Base-by-base conservation (phyloP, 768 basidiomycete species). In the Lactarius vividus region DNA sequence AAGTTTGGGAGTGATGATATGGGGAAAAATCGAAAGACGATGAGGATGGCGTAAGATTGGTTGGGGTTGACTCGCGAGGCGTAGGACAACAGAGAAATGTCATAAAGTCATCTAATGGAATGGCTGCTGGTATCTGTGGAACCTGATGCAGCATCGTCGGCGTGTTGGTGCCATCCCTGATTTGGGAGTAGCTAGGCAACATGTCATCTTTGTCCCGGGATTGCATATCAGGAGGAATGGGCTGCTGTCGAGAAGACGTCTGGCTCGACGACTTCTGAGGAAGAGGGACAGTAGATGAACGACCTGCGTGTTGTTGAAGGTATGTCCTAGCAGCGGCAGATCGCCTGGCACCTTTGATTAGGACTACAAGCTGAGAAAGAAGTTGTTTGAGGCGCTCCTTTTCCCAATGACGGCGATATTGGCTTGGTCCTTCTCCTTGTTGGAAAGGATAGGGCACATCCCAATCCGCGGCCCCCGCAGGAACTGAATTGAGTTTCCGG, bases 381-480 rank as follows among this genome's bases (percentile, higher is more conserved):
- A 92, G 77, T 70, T 83, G 84, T 66, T 83, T 85, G 6, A 84
- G 82, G 33, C 90, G 83, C 40, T 88, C 82, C 55, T 76, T 81
- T 67, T 86, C 83, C 91, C 91, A 92, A 31, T 78, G 86, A 59
- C 78, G 73, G 10, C 76, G 79, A 74, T 92, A 92, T n/a, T 80
- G 78, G 20, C 81, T 73, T 2, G 91, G 89, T 2, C 88, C 91
- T 69, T 93, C 87, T 33, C 89, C 91, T 57, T 81, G 77, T 46
- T 74, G 75, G 68, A 92, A 92, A 7, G 91, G 91, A 73, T 87
- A 92, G 0, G 91, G 91, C 0, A 92, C 83, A 70, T 92, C 89
- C 91, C 91, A 93, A 72, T 92, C 89, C 1, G 75, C 81, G 1
- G 91, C 91, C 13, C 91, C 91, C 26, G 91, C 91, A 39, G 91